Percentiles rank a stretch among this genome's conserved stretches.
Evolutionary conservation across 208 protist species (phyloP).

Genomic region (Naegleria fowleri): DNA sequence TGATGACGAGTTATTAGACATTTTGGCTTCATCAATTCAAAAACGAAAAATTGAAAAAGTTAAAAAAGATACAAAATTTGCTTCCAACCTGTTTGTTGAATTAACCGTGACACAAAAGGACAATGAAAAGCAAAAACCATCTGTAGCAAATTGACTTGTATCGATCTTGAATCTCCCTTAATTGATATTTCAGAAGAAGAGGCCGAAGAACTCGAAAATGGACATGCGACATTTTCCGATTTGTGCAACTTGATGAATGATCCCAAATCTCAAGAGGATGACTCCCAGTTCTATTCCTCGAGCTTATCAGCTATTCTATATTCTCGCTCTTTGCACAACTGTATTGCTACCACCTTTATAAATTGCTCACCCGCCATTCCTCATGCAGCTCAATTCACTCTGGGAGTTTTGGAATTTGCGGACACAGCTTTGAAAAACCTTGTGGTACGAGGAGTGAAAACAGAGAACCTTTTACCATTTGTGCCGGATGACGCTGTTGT

Average conservation of each 20-base stretch:
- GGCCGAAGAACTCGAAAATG: neutral
- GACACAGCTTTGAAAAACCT: neutral
- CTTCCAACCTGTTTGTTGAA: neutral
- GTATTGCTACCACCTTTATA: neutral
- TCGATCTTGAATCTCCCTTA: neutral
- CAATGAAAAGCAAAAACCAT: neutral
- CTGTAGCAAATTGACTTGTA: neutral
- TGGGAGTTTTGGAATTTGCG: neutral
- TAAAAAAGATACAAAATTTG: neutral
- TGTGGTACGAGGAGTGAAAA: neutral
- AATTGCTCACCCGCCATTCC: neutral
- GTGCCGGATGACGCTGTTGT: neutral
- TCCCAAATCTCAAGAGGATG: neutral
- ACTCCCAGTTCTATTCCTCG: neutral
- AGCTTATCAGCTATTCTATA: neutral
- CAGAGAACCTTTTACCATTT: neutral
- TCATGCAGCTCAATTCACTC: neutral
- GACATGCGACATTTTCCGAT: neutral
- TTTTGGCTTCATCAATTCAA: neutral
- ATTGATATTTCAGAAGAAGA: neutral
- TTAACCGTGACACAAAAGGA: neutral
- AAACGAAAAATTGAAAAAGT: neutral
- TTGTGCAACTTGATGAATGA: neutral
- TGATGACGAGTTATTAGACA: slow-evolving; percentile 1
- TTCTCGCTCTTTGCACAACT: neutral